Evolutionary conservation across 2,329 filamentous ascomycete genomes (phyloP).

Genomic region (Pyrenochaeta sp.): DNA sequence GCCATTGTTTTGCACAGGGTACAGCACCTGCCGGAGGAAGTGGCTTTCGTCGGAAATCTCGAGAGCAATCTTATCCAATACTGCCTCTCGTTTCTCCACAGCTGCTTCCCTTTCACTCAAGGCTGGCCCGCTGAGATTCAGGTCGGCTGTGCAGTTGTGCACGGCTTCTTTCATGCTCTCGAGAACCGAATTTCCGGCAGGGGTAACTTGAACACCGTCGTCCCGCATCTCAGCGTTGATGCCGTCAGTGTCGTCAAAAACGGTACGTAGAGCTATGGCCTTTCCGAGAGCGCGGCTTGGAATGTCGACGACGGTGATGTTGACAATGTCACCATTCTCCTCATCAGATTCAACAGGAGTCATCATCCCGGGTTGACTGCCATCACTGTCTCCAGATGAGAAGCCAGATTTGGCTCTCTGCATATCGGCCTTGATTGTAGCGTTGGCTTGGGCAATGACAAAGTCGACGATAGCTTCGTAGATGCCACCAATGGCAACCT

Average conservation of each 20-base stretch:
- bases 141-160: constrained; percentile 75
- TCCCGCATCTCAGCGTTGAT: constrained; percentile 98
- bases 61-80: constrained; percentile 86
- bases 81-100: constrained; percentile 79
- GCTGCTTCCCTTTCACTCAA: constrained; percentile 78
- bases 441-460: constrained; percentile 89
- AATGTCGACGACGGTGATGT: constrained; percentile 86
- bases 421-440: constrained; percentile 80
- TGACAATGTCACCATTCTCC: constrained; percentile 81
- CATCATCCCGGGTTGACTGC: constrained; percentile 59
- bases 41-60: constrained; percentile 82
- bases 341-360: constrained; percentile 74
- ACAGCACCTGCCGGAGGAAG: constrained; percentile 82
- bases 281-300: constrained; percentile 82
- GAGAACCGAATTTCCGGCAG: constrained; percentile 80
- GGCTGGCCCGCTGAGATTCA: constrained; percentile 74
- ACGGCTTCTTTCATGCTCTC: constrained; percentile 88
- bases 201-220: constrained; percentile 80
- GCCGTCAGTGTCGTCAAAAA: constrained; percentile 91
- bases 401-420: constrained; percentile 69
- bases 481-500: constrained; percentile 80
- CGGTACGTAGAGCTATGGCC: constrained; percentile 83
- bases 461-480: constrained; percentile 96
- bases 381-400: constrained; percentile 69
- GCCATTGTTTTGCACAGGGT: constrained; percentile 79